Conservation (phyloP, 2,329 filamentous ascomycete genomes). For the Alternaria postmessia region DNA sequence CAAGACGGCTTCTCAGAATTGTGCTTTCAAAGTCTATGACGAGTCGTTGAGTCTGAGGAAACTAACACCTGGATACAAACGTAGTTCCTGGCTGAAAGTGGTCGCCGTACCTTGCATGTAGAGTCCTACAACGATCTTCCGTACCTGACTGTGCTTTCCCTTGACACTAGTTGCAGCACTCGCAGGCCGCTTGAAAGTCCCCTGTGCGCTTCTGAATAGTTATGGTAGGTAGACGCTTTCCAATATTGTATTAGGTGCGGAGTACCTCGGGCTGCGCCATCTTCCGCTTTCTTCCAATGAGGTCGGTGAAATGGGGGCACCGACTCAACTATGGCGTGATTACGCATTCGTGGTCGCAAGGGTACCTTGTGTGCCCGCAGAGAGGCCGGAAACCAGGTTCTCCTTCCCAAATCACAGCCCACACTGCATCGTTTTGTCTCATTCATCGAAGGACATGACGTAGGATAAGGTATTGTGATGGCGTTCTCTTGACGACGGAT, state of each 20-base stretch:
- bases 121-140: neutral
- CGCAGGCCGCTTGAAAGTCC: neutral
- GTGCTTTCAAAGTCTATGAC: neutral
- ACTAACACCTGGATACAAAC: neutral
- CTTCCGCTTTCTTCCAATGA: conserved; percentile 7
- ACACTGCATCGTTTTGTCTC: neutral
- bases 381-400: neutral
- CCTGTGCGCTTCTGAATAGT: neutral
- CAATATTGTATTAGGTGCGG: conserved; percentile 2
- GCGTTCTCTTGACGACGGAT: conserved; percentile 1
- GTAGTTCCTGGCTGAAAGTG: neutral
- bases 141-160: neutral
- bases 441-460: conserved; percentile 5
- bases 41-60: neutral
- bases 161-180: neutral
- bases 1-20: neutral
- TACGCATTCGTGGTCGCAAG: conserved; percentile 6
- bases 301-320: neutral
- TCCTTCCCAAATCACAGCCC: neutral
- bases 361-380: conserved; percentile 2
- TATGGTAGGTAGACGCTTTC: neutral
- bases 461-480: neutral
- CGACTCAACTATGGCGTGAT: conserved; percentile 10
- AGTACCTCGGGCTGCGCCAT: conserved; percentile 12
- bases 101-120: conserved; percentile 2